A percentile compares a stretch with the other conserved stretches of the same genome.
These are phyloP conservation scores for Ophiosphaerella korrae DNA, from an alignment of 2,329 filamentous ascomycete species.

Conservation along the genomic window DNA sequence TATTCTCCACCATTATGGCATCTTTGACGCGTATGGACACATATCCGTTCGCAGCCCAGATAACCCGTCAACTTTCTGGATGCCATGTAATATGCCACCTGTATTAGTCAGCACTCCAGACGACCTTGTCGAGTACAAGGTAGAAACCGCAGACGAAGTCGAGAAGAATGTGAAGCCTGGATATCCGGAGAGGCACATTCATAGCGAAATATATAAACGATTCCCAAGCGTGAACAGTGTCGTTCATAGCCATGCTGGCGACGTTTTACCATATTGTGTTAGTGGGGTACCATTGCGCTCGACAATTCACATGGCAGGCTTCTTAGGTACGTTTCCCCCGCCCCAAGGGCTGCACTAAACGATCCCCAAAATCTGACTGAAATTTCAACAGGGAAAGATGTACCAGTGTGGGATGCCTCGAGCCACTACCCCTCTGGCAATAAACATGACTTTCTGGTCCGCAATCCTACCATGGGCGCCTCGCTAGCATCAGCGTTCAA, in stretches of 20 bases:
- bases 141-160: slow-evolving; percentile 47
- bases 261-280: slow-evolving; percentile 52
- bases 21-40: slow-evolving; percentile 62
- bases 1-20: slow-evolving; percentile 58
- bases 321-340: slow-evolving; percentile 40
- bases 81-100: slow-evolving; percentile 51
- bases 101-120: slow-evolving; percentile 49
- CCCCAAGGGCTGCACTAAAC: background rate
- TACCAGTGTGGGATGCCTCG: slow-evolving; percentile 45
- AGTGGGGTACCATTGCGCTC: slow-evolving; percentile 47
- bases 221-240: slow-evolving; percentile 52
- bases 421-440: slow-evolving; percentile 33
- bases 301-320: slow-evolving; percentile 51
- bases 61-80: slow-evolving; percentile 53
- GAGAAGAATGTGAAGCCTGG: slow-evolving; percentile 41
- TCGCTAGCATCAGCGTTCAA: slow-evolving; percentile 45
- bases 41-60: slow-evolving; percentile 59
- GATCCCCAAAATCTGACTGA: background rate
- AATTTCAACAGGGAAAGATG: slow-evolving; percentile 31
- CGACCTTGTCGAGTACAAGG: slow-evolving; percentile 53
- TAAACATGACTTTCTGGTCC: slow-evolving; percentile 45
- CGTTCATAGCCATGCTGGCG: slow-evolving; percentile 50
- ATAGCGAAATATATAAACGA: slow-evolving; percentile 53
- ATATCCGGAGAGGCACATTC: slow-evolving; percentile 53
- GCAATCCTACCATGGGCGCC: slow-evolving; percentile 37